A percentile compares a stretch with the other conserved stretches of the same genome.
phyloP scores from a whole-genome alignment of 2,329 filamentous ascomycete species.

The Conoideocrella luteorostrata region DNA sequence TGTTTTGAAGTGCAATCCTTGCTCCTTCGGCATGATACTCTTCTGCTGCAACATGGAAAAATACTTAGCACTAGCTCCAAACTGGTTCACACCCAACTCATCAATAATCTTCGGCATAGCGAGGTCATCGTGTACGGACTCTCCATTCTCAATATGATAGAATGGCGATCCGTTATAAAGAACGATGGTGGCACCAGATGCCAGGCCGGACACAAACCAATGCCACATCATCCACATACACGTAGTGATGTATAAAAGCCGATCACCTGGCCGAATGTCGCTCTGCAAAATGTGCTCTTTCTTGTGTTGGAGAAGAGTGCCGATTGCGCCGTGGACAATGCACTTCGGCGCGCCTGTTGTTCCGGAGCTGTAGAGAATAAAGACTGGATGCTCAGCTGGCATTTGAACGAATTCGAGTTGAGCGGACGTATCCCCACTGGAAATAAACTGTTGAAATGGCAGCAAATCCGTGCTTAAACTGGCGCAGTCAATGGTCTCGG shows the following conservation, averaged over 20 bases:
- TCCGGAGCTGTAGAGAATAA: constrained; percentile 1
- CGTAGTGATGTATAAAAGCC: not conserved
- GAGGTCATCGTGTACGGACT: not conserved
- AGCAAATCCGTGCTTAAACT: not conserved
- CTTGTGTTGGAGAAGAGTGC: constrained; percentile 1
- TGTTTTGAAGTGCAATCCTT: not conserved
- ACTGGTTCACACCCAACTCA: not conserved
- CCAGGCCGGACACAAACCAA: constrained; percentile 1
- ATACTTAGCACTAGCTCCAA: not conserved
- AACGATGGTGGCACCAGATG: not conserved
- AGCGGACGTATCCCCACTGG: not conserved
- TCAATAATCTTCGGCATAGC: not conserved
- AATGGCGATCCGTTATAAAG: not conserved
- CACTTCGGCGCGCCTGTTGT: not conserved
- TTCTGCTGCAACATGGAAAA: constrained; percentile 1
- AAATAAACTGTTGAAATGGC: not conserved
- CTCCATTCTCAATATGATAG: not conserved
- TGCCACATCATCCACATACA: constrained; percentile 5
- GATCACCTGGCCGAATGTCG: not conserved
- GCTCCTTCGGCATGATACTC: not conserved
- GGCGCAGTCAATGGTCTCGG: not conserved
- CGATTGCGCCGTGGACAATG: constrained; percentile 2
- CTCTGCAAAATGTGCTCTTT: constrained; percentile 2
- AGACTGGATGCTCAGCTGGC: not conserved
- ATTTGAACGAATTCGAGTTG: not conserved